A percentile compares a stretch with the other conserved stretches of the same genome.
Conservation (phyloP, 345 rosid species). For the Populus davidiana region DNA sequence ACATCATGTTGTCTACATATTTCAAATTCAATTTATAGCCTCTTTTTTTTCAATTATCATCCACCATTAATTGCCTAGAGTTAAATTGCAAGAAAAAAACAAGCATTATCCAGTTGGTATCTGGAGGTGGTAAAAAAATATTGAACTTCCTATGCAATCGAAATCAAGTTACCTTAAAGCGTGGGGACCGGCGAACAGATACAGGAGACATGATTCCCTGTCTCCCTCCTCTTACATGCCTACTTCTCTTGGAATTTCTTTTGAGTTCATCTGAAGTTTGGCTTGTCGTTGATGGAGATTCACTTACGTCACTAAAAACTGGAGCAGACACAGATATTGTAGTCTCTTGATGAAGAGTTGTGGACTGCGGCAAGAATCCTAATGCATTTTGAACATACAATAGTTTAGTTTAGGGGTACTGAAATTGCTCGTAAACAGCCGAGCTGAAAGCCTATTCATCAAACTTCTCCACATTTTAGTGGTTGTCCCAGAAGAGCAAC, state of each 20-base stretch:
- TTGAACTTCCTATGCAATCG: background rate
- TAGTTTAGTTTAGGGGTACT: background rate
- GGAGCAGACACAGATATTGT: slow-evolving; percentile 66
- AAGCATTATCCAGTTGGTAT: background rate
- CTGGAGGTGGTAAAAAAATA: background rate
- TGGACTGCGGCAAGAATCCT: slow-evolving; percentile 46
- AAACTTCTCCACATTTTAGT: background rate
- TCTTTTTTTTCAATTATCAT: background rate
- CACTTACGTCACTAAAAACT: slow-evolving; percentile 51
- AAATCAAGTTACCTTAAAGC: slow-evolving; percentile 44
- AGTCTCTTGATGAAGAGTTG: slow-evolving; percentile 47
- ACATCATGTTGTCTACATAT: background rate
- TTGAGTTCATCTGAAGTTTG: slow-evolving; percentile 19
- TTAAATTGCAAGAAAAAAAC: background rate
- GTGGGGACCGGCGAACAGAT: slow-evolving; percentile 60
- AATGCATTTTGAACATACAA: slow-evolving; percentile 16
- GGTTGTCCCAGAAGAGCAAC: background rate
- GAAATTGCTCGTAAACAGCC: slow-evolving; percentile 16
- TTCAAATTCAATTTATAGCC: background rate
- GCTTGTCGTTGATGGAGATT: slow-evolving; percentile 44
- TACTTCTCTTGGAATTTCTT: slow-evolving; percentile 29
- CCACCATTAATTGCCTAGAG: background rate
- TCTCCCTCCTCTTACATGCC: slow-evolving; percentile 29
- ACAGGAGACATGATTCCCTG: slow-evolving; percentile 44
- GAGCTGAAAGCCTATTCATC: background rate